Percentiles rank a stretch among this genome's conserved stretches.
Conservation (phyloP, 331 rosid species). For the Phaseolus coccineus region DNA sequence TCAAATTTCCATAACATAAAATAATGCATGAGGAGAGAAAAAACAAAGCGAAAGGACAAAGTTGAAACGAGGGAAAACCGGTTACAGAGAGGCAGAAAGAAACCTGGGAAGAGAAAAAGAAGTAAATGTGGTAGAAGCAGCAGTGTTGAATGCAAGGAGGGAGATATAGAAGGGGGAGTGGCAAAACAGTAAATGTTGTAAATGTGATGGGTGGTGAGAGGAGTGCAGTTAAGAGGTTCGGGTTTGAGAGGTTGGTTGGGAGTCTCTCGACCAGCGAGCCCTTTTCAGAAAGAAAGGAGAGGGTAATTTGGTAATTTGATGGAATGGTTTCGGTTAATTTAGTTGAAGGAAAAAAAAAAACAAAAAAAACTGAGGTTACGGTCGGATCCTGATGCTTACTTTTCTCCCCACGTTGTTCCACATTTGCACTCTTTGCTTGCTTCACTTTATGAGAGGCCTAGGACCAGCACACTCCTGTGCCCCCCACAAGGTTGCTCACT, state of each 20-base stretch:
- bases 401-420: conserved; percentile 13
- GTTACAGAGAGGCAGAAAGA: background rate
- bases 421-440: background rate
- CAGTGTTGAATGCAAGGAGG: background rate
- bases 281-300: background rate
- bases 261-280: conserved; percentile 44
- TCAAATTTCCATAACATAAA: conserved; percentile 45
- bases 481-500: background rate
- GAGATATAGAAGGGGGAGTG: background rate
- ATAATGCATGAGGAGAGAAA: conserved; percentile 10
- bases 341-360: conserved; percentile 36
- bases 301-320: background rate
- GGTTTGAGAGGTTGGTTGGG: conserved; percentile 10
- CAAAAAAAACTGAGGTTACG: conserved; percentile 17
- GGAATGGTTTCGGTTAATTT: conserved; percentile 43
- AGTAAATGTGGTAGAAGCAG: background rate
- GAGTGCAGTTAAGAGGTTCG: background rate
- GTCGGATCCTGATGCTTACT: conserved; percentile 34
- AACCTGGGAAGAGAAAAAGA: conserved; percentile 35
- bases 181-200: conserved; percentile 60
- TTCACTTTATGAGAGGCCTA: conserved; percentile 36
- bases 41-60: conserved; percentile 62
- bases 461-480: background rate
- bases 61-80: background rate
- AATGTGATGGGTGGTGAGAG: conserved; percentile 49